Evolutionary conservation across 1,139 yeast genomes (phyloP).

Genomic region (Kodamaea ohmeri): DNA sequence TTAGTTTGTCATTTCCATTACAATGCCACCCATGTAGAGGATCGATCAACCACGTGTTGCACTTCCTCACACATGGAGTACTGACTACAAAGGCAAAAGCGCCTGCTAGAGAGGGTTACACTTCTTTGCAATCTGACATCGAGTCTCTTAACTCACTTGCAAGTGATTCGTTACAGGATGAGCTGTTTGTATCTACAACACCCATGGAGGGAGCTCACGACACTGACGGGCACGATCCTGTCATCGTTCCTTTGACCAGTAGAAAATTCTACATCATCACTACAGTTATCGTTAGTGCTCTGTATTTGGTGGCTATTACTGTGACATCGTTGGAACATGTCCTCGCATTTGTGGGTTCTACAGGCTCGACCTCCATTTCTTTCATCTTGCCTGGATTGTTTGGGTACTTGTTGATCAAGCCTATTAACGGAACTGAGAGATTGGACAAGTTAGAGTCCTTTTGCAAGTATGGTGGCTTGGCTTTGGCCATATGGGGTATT

Average conservation of each 20-base stretch:
- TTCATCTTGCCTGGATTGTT: conserved; percentile 91
- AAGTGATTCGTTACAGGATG: conserved; percentile 25
- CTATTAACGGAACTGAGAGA: conserved; percentile 34
- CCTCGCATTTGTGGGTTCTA: conserved; percentile 89
- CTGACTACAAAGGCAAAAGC: conserved; percentile 11
- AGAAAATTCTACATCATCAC: conserved; percentile 64
- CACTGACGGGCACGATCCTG: conserved; percentile 49
- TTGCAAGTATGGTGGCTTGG: conserved; percentile 58
- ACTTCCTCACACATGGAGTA: conserved; percentile 41
- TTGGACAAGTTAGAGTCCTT: conserved; percentile 40
- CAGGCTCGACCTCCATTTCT: conserved; percentile 92
- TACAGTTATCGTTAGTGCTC: conserved; percentile 52
- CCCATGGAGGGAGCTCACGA: conserved; percentile 52
- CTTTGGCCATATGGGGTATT: conserved; percentile 70
- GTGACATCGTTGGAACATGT: conserved; percentile 82
- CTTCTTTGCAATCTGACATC: conserved; percentile 17
- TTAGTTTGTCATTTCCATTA: conserved; percentile 65
- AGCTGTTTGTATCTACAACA: conserved; percentile 43
- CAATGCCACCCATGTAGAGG: conserved; percentile 81
- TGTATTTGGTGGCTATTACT: conserved; percentile 72
- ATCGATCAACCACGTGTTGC: conserved; percentile 65
- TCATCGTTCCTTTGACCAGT: conserved; percentile 52
- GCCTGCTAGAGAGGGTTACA: conserved; percentile 15
- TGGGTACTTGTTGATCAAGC: conserved; percentile 65
- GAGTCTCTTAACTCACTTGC: conserved; percentile 18